Conservation (phyloP, 139 green algal species). For the Nannochloris sp. region DNA sequence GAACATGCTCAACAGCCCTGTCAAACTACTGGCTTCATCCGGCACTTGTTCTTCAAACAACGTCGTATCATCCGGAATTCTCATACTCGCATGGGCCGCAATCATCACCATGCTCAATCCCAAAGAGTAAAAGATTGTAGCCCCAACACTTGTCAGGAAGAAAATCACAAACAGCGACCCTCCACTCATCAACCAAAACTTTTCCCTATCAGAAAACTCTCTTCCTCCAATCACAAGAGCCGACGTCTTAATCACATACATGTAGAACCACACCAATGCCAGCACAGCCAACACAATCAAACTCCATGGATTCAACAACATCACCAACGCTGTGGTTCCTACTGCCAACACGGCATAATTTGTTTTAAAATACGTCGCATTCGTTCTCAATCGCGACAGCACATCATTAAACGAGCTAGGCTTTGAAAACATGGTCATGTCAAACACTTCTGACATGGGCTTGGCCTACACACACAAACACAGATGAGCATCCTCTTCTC, state of each 20-base stretch:
- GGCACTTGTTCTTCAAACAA: constrained; percentile 73
- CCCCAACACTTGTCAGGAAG: constrained; percentile 84
- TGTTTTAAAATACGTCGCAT: constrained; percentile 81
- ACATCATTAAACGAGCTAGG: constrained; percentile 69
- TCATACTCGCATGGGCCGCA: constrained; percentile 55
- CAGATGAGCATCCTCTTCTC: not conserved
- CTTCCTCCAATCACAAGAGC: constrained; percentile 70
- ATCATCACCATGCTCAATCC: constrained; percentile 56
- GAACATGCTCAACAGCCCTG: constrained; percentile 15
- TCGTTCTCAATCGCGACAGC: constrained; percentile 64
- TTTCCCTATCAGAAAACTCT: constrained; percentile 76
- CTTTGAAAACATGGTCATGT: constrained; percentile 65
- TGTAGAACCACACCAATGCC: constrained; percentile 65
- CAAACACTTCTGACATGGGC: constrained; percentile 79
- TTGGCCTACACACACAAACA: constrained; percentile 53
- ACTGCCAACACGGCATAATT: constrained; percentile 83
- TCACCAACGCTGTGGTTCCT: constrained; percentile 49
- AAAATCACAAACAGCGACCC: constrained; percentile 77
- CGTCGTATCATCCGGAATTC: constrained; percentile 63
- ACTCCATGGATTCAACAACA: constrained; percentile 31
- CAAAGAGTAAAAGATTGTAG: constrained; percentile 75
- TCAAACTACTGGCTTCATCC: constrained; percentile 3
- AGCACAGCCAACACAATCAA: constrained; percentile 59
- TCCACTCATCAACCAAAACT: constrained; percentile 66
- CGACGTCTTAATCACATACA: constrained; percentile 63